Percentiles rank a stretch among this genome's conserved stretches.
phyloP scores from a whole-genome alignment of 2,329 filamentous ascomycete genomes.

The Blastomyces silverae region DNA sequence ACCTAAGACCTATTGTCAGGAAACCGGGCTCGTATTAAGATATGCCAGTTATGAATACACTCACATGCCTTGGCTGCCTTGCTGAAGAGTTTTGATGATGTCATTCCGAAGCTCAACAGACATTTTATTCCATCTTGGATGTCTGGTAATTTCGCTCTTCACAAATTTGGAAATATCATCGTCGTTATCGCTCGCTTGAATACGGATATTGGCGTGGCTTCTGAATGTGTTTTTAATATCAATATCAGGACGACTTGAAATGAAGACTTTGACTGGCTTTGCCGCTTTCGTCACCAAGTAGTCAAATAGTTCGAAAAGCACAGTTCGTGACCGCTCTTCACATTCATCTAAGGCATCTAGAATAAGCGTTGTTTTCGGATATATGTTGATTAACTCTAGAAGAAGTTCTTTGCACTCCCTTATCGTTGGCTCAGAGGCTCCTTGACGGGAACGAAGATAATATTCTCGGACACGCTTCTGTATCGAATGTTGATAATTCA shows the following conservation, averaged over 20 bases:
- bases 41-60: background rate
- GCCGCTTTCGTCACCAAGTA: constrained; percentile 23
- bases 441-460: background rate
- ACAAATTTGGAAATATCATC: constrained; percentile 11
- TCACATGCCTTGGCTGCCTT: constrained; percentile 10
- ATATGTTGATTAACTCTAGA: constrained; percentile 26
- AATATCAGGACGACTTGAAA: constrained; percentile 30
- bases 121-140: constrained; percentile 4
- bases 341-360: constrained; percentile 38
- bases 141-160: background rate
- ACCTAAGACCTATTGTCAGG: background rate
- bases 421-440: constrained; percentile 9
- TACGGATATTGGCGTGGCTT: background rate
- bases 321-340: constrained; percentile 23
- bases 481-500: constrained; percentile 18
- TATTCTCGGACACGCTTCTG: constrained; percentile 12
- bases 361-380: constrained; percentile 30
- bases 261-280: constrained; percentile 32
- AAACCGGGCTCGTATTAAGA: background rate
- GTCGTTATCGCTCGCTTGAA: constrained; percentile 4
- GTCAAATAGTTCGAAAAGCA: constrained; percentile 27
- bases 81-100: constrained; percentile 3
- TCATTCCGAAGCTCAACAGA: constrained; percentile 1
- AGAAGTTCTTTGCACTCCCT: constrained; percentile 23
- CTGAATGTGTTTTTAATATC: constrained; percentile 31